These are phyloP conservation scores for Cytospora leucostoma DNA, from an alignment of 2,329 filamentous ascomycete species.

Conservation along the genomic window DNA sequence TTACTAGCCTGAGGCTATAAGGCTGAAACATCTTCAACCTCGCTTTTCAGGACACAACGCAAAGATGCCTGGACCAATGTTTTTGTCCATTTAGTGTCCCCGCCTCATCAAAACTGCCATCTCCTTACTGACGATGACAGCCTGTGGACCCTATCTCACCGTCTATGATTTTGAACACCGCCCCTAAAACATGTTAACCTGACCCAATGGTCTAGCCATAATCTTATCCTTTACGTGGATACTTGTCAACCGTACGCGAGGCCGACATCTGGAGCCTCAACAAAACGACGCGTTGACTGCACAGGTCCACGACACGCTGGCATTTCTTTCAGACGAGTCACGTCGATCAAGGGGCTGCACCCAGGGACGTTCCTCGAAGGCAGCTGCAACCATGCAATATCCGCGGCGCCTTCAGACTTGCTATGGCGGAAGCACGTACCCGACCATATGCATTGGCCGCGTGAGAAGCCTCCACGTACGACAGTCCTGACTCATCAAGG, in stretches of 20 bases:
- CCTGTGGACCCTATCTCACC: background rate
- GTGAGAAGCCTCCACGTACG: background rate
- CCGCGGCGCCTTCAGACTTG: background rate
- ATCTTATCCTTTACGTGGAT: background rate
- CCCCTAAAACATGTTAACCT: background rate
- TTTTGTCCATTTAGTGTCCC: constrained; percentile 3
- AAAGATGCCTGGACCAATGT: constrained; percentile 23
- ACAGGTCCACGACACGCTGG: background rate
- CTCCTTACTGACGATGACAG: background rate
- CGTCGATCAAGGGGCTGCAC: background rate
- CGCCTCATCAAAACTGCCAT: background rate
- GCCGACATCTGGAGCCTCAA: background rate
- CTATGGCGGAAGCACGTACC: background rate
- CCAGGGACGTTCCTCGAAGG: background rate
- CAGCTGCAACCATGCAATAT: background rate
- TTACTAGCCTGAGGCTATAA: constrained; percentile 25
- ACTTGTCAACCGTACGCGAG: background rate
- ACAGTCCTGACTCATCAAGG: background rate
- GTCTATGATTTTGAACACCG: background rate
- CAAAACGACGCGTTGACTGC: background rate
- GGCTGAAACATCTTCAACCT: constrained; percentile 26
- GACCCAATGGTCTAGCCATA: background rate
- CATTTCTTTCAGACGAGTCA: background rate
- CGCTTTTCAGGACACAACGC: constrained; percentile 29
- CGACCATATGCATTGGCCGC: background rate